Conservation (phyloP, 768 basidiomycete genomes). For the Lactarius sanguifluus region DNA sequence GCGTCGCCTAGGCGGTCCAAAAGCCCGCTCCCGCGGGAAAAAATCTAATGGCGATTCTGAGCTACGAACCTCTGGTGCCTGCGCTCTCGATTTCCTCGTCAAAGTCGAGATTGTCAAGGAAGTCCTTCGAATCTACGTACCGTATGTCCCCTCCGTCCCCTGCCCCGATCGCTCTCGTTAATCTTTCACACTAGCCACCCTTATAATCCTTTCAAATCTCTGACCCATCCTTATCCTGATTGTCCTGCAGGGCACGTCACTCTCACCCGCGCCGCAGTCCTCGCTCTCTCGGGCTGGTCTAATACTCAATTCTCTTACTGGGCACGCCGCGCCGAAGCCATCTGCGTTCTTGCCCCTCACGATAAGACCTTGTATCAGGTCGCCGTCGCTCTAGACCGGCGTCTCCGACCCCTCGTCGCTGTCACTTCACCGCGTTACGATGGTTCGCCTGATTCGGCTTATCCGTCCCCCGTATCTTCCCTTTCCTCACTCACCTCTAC, state of each 20-base stretch:
- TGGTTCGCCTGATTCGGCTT: conserved; percentile 29
- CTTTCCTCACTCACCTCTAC: conserved; percentile 25
- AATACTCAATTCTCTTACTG: conserved; percentile 56
- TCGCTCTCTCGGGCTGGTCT: conserved; percentile 51
- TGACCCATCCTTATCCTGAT: conserved; percentile 41
- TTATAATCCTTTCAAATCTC: conserved; percentile 52
- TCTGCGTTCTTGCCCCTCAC: conserved; percentile 46
- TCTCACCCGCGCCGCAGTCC: conserved; percentile 48
- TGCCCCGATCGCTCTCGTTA: not conserved
- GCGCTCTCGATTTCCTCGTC: conserved; percentile 51
- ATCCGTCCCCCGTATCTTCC: conserved; percentile 29
- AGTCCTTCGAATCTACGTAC: conserved; percentile 48
- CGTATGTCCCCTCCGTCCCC: conserved; percentile 38
- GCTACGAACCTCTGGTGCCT: conserved; percentile 39
- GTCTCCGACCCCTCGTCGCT: conserved; percentile 38
- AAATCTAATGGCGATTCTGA: conserved; percentile 33
- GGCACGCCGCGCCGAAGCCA: conserved; percentile 52
- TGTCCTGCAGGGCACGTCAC: conserved; percentile 46
- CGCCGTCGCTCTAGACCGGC: conserved; percentile 43
- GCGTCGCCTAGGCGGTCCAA: conserved; percentile 44
- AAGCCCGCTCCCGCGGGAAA: conserved; percentile 37
- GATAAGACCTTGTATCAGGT: conserved; percentile 45
- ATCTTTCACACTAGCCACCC: conserved; percentile 42
- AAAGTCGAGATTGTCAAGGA: conserved; percentile 55
- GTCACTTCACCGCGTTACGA: conserved; percentile 26